A percentile compares a stretch with the other conserved stretches of the same genome.
These are phyloP conservation scores for Xylaria arbuscula DNA, from an alignment of 2,329 filamentous ascomycete genomes.

Conservation along the genomic window DNA sequence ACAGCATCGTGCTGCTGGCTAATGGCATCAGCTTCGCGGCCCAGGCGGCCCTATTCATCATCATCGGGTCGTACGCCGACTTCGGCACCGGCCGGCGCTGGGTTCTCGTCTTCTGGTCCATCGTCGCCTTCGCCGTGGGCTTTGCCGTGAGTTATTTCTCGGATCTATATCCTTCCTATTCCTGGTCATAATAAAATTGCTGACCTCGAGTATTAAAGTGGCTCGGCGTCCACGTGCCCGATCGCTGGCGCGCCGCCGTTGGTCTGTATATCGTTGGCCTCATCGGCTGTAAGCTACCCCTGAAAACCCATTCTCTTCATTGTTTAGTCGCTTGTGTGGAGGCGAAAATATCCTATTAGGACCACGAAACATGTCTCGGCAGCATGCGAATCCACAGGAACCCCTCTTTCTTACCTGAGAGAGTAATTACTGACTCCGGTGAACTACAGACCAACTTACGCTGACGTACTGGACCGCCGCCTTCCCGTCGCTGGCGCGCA, in stretches of 20 bases:
- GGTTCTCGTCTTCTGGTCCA: constrained; percentile 69
- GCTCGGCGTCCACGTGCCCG: constrained; percentile 70
- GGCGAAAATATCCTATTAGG: too few species aligned
- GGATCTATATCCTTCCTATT: too few species aligned
- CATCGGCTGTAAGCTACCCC: constrained; percentile 59
- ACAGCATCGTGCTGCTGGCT: constrained; percentile 72
- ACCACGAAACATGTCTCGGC: too few species aligned
- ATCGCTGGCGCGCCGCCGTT: constrained; percentile 69
- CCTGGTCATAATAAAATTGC: too few species aligned
- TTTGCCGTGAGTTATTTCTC: constrained; percentile 57
- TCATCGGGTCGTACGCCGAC: constrained; percentile 67
- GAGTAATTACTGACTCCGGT: too few species aligned
- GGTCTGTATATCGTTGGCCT: constrained; percentile 74
- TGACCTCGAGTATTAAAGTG: constrained; percentile 51
- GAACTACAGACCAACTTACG: constrained; percentile 65
- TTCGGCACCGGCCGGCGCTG: constrained; percentile 73
- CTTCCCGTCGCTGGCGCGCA: constrained; percentile 55
- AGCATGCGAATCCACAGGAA: too few species aligned
- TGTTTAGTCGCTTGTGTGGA: too few species aligned
- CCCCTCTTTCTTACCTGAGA: too few species aligned
- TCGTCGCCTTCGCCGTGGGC: constrained; percentile 71
- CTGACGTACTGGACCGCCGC: constrained; percentile 77
- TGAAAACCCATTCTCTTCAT: too few species aligned
- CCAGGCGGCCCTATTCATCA: constrained; percentile 67
- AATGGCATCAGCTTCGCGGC: constrained; percentile 77